Conservation (phyloP, 1,284 basidiomycete genomes). For the Malassezia pachydermatis region DNA sequence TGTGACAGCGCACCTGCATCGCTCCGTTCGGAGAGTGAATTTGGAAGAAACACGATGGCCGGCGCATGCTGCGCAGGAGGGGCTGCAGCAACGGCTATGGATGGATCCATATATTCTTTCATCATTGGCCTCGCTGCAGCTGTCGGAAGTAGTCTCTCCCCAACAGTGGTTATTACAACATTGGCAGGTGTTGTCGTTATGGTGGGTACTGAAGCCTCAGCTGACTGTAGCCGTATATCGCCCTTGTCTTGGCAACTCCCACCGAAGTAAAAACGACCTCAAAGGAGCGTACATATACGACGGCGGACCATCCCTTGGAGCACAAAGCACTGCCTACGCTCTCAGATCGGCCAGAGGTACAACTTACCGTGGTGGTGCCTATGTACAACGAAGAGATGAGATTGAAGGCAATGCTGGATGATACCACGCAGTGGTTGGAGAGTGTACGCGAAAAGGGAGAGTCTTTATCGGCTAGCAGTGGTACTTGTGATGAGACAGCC, state of each 20-base stretch:
- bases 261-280: slow-evolving; percentile 1
- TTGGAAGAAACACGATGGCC: too few relatives aligned
- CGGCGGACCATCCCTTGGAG: not conserved
- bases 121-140: too few relatives aligned
- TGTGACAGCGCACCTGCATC: too few relatives aligned
- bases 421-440: slow-evolving; percentile 55
- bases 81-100: too few relatives aligned
- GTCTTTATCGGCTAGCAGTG: slow-evolving; percentile 11
- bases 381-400: slow-evolving; percentile 78
- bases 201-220: not conserved
- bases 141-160: not conserved
- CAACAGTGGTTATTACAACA: not conserved
- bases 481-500: not conserved
- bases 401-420: slow-evolving; percentile 68
- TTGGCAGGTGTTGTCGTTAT: not conserved
- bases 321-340: slow-evolving; percentile 21
- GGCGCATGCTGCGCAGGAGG: too few relatives aligned
- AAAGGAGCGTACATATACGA: slow-evolving; percentile 11
- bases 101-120: too few relatives aligned
- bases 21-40: too few relatives aligned
- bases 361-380: slow-evolving; percentile 69
- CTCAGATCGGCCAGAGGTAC: slow-evolving; percentile 51
- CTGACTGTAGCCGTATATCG: slow-evolving; percentile 8
- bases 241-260: slow-evolving; percentile 6
- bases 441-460: slow-evolving; percentile 26